These are phyloP conservation scores for Schizochytrium sp. DNA, from an alignment of 108 stramenopile genomes.

Conservation along the genomic window DNA sequence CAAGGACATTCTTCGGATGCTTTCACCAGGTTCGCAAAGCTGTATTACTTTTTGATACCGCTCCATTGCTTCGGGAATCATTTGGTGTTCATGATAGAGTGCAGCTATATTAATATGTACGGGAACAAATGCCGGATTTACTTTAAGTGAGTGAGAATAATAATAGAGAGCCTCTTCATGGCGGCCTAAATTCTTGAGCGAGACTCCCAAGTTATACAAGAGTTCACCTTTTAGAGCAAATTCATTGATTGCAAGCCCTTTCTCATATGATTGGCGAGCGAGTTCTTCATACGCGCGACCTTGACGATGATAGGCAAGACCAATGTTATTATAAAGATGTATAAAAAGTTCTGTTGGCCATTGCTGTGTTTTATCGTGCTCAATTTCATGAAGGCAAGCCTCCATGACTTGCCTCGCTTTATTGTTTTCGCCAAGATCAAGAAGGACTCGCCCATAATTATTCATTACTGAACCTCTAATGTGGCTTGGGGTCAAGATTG, in stretches of 20 bases:
- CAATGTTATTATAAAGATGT: constrained; percentile 31
- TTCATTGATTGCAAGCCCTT: neutral
- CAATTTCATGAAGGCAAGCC: neutral
- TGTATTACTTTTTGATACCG: constrained; percentile 65
- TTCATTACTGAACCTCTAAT: neutral
- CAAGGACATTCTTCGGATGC: constrained; percentile 64
- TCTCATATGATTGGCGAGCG: neutral
- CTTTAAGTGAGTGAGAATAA: neutral
- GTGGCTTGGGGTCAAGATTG: neutral
- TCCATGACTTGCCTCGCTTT: neutral
- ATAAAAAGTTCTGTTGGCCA: neutral
- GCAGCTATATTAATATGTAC: constrained; percentile 70
- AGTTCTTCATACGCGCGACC: neutral
- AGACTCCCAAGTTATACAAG: constrained; percentile 54
- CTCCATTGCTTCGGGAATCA: constrained; percentile 54
- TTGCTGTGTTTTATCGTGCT: neutral
- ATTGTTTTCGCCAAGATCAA: neutral
- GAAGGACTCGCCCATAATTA: neutral
- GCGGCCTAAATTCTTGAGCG: constrained; percentile 1
- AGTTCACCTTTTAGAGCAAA: neutral
- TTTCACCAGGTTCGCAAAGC: neutral
- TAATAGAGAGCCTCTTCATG: neutral
- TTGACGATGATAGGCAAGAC: constrained; percentile 4
- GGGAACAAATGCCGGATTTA: neutral
- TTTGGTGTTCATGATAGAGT: constrained; percentile 68